Evolutionary conservation across 1,139 yeast genomes (phyloP), one percentile per base, ranked within the genome.

Genomic region (Hyphopichia wangnamkhiaoensis): DNA sequence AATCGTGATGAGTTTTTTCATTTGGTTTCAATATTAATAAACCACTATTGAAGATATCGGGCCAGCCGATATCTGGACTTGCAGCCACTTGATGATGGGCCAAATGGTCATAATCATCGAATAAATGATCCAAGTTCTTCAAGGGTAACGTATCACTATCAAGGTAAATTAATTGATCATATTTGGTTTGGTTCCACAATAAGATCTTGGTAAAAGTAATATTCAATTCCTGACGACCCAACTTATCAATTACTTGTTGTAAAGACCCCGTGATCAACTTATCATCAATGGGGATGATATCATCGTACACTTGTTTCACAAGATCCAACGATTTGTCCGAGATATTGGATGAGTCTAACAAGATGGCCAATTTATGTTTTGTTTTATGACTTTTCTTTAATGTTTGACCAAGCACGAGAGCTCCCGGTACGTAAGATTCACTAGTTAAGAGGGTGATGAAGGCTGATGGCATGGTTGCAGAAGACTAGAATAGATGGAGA

Each of bases 51-150:
- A 63, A 63, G 35, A 60, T 60, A 46, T 63, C 69, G 9, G 69
- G 69, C 68, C 69, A 63, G n/a, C 69, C 69, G 8, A 65, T 54
- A 40, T 63, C 69, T 5, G 68, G 65, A 24, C 61, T 48, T 4
- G 68, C 68, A 5, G 48, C 63, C 21, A 63, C 47, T 39, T 53
- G 50, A 12, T 39, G 36, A 1, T 45, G 38, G 4, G 32, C 38
- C 13, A 56, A 30, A 5, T 37, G 46, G 4, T 43, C 49, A 36
- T 46, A 16, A 4, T 33, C 37, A 2, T 50, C 61, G 40, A 63
- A 59, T 31, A 63, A 48, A 18, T 45, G 48, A 43, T 61, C 68
- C 28, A 62, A 48, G 21, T 46, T 45, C 35, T 45, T 43, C 38
- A 63, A 45, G 5, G 67, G 64, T 36, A 63, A 53, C 5, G 63